Evolutionary conservation across 805 yeast species (phyloP).

Genomic region (Metschnikowia lachancei): DNA sequence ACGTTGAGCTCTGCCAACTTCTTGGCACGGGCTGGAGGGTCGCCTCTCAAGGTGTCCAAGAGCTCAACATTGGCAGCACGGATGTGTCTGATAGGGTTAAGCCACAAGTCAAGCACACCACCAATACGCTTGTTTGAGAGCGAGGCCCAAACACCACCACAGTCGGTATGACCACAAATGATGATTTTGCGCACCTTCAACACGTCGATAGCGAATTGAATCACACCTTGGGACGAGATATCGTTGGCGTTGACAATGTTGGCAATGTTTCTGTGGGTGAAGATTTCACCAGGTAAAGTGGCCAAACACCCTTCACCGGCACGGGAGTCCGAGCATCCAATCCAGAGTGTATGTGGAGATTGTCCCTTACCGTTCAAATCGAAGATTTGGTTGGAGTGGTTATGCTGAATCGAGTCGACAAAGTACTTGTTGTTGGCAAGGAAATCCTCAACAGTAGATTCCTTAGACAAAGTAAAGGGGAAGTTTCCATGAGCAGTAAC

Average conservation of each 20-base stretch:
- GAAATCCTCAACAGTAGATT: slow-evolving; percentile 19
- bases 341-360: slow-evolving; percentile 23
- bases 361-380: slow-evolving; percentile 23
- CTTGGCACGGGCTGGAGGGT: slow-evolving; percentile 20
- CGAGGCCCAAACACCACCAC: slow-evolving; percentile 24
- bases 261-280: slow-evolving; percentile 24
- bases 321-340: slow-evolving; percentile 23
- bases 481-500: slow-evolving; percentile 24
- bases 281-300: slow-evolving; percentile 22
- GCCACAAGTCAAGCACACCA: slow-evolving; percentile 24
- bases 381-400: slow-evolving; percentile 20
- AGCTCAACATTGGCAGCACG: slow-evolving; percentile 20
- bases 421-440: slow-evolving; percentile 21
- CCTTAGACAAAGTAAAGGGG: slow-evolving; percentile 48
- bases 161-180: slow-evolving; percentile 24
- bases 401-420: slow-evolving; percentile 21
- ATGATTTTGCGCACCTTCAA: slow-evolving; percentile 22
- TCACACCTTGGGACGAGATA: slow-evolving; percentile 22
- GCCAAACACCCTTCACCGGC: slow-evolving; percentile 22
- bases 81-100: slow-evolving; percentile 22
- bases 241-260: slow-evolving; percentile 22
- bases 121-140: slow-evolving; percentile 22
- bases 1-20: slow-evolving; percentile 24
- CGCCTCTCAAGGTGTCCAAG: slow-evolving; percentile 17
- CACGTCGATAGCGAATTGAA: slow-evolving; percentile 23